Base-by-base conservation (phyloP, 306 rosid genomes). In the Trifolium repens region DNA sequence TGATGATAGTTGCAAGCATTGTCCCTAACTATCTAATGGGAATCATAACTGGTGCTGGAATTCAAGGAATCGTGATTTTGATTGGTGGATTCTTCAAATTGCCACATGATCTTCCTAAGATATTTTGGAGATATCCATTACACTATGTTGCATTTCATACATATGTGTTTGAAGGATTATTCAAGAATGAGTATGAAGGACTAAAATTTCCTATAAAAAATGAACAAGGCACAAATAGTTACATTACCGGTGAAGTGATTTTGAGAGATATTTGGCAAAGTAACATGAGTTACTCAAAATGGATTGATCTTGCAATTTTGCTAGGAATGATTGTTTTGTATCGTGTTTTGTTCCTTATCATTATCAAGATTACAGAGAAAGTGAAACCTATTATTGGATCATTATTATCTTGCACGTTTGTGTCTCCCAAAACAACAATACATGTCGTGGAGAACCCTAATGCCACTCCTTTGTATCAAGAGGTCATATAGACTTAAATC, bases 11-110 rank as follows among this genome's bases (percentile, higher is more conserved):
- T 9, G 91, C 96, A 0, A 81, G 87, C 54, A 22, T 90, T 0
- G 92, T 92, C n/a, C 96, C 98, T 2, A 83, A 90, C 78, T 88
- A 53, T 46, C 89, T 92, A 0, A 83, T 90, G 94, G 96, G 96
- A 0, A 88, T 90, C 32, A 86, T 92, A 46, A 42, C 83, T 0
- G 96, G 98, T 14, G 83, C 94, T 53, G 96, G 97, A 49, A 76
- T 90, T 62, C 96, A 90, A 84, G 93, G 88, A 13, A 19, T 90
- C 8, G 83, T 92, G 93, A 47, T 92, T 0, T 57, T 90, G 2
- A 69, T 27, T 0, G 83, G 85, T 0, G 96, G 94, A 5, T 90
- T 81, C 83, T 92, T 92, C 54, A 82, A 77, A 57, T 27, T 85
- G 54, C 91, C 97, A 11, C 16, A 73, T 12, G 89, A 90, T 44